Conservation (phyloP, 2,329 filamentous ascomycete species). For the Hymenoscyphus occultus region DNA sequence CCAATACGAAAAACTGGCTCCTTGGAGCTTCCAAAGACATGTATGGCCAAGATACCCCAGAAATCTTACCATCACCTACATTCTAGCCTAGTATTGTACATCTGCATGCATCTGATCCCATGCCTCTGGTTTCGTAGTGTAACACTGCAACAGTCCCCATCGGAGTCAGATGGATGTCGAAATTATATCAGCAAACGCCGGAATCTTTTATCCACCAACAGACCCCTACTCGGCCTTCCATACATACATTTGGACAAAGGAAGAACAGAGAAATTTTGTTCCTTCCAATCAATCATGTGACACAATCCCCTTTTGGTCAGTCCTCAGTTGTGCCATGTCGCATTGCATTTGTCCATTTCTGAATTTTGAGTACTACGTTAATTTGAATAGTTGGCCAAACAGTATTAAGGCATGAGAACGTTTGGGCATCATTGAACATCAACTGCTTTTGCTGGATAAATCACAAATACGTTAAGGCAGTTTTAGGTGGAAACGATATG, state of each 20-base stretch:
- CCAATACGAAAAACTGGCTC: neutral
- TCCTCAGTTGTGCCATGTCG: neutral
- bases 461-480: neutral
- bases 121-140: slow-evolving; percentile 4
- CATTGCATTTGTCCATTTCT: neutral
- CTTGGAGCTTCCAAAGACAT: neutral
- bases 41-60: neutral
- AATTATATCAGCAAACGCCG: neutral
- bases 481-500: neutral
- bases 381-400: neutral
- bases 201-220: neutral
- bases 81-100: neutral
- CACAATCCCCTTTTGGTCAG: neutral
- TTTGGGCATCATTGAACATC: neutral
- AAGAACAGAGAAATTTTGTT: neutral
- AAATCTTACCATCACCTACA: neutral
- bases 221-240: neutral
- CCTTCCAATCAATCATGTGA: slow-evolving; percentile 1
- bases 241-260: neutral
- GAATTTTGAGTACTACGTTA: neutral
- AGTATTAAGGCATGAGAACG: neutral
- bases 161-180: neutral
- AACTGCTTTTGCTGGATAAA: neutral
- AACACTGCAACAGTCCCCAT: neutral
- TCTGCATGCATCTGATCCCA: neutral